Evolutionary conservation across 345 rosid genomes (phyloP), one percentile per base, ranked within the genome.

Genomic region (Chamaenerion angustifolium): DNA sequence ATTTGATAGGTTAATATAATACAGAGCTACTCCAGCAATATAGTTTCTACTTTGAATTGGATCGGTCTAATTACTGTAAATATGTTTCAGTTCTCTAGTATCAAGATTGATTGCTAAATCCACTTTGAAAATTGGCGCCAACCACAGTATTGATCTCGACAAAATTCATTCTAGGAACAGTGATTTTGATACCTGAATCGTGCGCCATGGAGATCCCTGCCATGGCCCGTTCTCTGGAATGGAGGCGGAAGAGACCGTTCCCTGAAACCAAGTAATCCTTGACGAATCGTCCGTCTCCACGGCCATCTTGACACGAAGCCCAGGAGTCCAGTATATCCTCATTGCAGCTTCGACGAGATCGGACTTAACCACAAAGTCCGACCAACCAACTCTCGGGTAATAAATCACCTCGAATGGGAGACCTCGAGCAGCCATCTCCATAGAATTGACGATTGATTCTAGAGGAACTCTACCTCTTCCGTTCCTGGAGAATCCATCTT

Each of bases 131-230:
- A 31, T 5, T 1, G 37, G 37, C 3, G 8, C 8, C 37, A 31
- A 31, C 37, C 8, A 31, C 1, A 31, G 25, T 21, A n/a, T 4
- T 21, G 25, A 31, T 4, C 7, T 31, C 8, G 37, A 31, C 37
- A 31, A 31, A 31, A 31, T 31, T 3, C 8, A 4, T 3, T 31
- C 4, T 7, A 31, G 5, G 37, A 31, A 31, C 10, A 8, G 3
- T 31, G 37, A 7, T 5, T 23, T 31, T 31, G 37, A 31, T 65
- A 86, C 98, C 88, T 76, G 77, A 71, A 90, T 88, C 73, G 70
- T 78, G 13, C 83, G 83, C 98, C 98, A 89, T 10, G 84, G 83
- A 62, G 97, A 89, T 47, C 81, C 76, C 18, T 63, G 74, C 93
- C 88, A 85, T 4, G 63, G 67, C 43, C 84, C 79, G 18, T 63